Evolutionary conservation across 441 rosid species (phyloP), one percentile per base, ranked within the genome.

Genomic region (Isatis lusitanica): DNA sequence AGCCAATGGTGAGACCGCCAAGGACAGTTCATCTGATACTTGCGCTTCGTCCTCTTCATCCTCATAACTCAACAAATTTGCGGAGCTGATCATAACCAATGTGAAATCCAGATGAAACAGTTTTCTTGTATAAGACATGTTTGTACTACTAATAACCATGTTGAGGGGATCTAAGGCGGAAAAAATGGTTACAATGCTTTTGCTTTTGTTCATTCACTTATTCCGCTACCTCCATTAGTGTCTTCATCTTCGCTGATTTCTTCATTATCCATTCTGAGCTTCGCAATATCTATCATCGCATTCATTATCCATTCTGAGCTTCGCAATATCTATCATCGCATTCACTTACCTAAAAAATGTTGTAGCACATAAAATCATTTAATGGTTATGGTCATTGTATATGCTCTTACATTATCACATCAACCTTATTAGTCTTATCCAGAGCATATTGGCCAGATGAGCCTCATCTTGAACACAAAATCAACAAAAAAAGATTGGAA

Each of bases 271-370:
- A 73, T 78, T 11, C 24, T 21, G 24, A 92, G 80, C 83, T 86
- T 86, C 71, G 89, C 90, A 96, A 90, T 92, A 21, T 21, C 24
- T 21, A 21, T 21, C 24, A 21, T 21, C 24, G 82, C 85, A 76
- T 74, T 92, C 98, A 55, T 90, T 90, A 44, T 84, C 92, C 17
- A 73, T 78, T 11, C 24, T 21, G 24, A 92, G 80, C 83, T 86
- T 86, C 71, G 89, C 90, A 96, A 90, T 92, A 21, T 21, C 24
- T 21, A 21, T 21, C 24, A 21, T 21, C 24, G 82, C 85, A 76
- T 74, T 92, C 98, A 55, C 98, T 92, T 94, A 92, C 96, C 97
- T 88, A 30, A 33, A 76, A 33, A 47, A 28, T 28, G 31, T 21
- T 21, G 24, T 21, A 21, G 24, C 24, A 21, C 24, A 21, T 21